These are phyloP conservation scores for Magnolia kwangsiensis DNA, from an alignment of 164 flowering plant genomes.

Conservation along the genomic window DNA sequence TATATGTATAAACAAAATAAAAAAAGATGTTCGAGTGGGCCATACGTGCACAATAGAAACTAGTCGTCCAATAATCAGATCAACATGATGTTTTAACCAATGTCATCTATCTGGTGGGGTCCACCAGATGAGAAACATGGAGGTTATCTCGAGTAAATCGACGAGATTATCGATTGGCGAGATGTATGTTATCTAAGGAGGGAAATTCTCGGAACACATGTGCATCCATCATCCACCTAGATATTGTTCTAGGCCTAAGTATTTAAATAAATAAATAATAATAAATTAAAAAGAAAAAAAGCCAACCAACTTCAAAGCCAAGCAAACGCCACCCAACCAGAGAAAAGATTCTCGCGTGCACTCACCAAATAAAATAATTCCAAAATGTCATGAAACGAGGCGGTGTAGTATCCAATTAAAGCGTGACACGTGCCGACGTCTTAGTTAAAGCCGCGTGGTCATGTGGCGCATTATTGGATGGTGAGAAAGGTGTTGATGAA, in stretches of 20 bases:
- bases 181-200: too few species aligned
- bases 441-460: background rate
- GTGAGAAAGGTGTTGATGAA: conserved; percentile 6
- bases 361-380: background rate
- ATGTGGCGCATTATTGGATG: conserved; percentile 16
- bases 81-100: too few species aligned
- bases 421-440: background rate
- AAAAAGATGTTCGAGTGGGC: too few species aligned
- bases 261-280: background rate
- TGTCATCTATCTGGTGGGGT: too few species aligned
- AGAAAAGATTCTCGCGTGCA: conserved; percentile 16
- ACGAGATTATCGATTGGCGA: too few species aligned
- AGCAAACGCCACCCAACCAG: conserved; percentile 12
- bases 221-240: conserved; percentile 11
- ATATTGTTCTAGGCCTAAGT: conserved; percentile 5
- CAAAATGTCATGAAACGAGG: background rate
- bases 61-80: too few species aligned
- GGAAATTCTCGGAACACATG: background rate
- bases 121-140: too few species aligned
- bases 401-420: background rate
- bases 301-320: conserved; percentile 2
- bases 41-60: too few species aligned
- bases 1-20: too few species aligned
- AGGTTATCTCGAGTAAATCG: too few species aligned
- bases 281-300: background rate